Base-by-base conservation (phyloP, 306 rosid genomes). In the Sphenostylis stenocarpa region DNA sequence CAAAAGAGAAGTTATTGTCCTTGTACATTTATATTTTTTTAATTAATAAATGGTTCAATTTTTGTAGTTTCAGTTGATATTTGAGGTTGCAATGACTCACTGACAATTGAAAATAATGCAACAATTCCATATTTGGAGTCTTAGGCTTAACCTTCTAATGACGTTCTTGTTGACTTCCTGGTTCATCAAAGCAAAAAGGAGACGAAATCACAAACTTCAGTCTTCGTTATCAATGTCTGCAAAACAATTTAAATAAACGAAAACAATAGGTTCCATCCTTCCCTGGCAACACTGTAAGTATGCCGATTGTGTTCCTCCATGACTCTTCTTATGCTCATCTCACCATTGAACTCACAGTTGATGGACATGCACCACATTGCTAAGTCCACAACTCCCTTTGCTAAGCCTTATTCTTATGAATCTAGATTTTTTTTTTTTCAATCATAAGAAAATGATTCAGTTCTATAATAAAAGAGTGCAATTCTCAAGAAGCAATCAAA, bases 21-120 rank as follows among this genome's bases (percentile, higher is more conserved):
- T 41, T 77, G 58, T 66, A 48, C 77, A 49, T 58, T 77, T 64
- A 43, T 58, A 80, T 12, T 48, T 36, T 72, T 45, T 39, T 58
- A 24, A 56, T 39, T 20, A 72, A 49, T 57, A 55, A 53, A 49
- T 65, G 20, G 38, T 65, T 65, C 58, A 47, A 43, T 45, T 80
- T 74, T 70, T 41, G 23, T 53, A 20, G 49, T 53, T 64, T 29
- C 49, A 29, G 24, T 21, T 48, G 28, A 12, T 26, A 28, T 28
- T 15, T 64, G 10, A 14, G 24, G 24, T 48, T 48, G 38, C 6
- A 31, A 47, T 41, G 0, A 24, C 31, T 24, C 9, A 57, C 14
- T 7, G 38, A 24, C 41, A 43, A 16, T 44, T 14, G 15, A 36
- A 72, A 53, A 53, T 1, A 52, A 23, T 36, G 76, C 38, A 7